phyloP scores from a whole-genome alignment of 441 rosid genomes.

The Gossypium trilobum region DNA sequence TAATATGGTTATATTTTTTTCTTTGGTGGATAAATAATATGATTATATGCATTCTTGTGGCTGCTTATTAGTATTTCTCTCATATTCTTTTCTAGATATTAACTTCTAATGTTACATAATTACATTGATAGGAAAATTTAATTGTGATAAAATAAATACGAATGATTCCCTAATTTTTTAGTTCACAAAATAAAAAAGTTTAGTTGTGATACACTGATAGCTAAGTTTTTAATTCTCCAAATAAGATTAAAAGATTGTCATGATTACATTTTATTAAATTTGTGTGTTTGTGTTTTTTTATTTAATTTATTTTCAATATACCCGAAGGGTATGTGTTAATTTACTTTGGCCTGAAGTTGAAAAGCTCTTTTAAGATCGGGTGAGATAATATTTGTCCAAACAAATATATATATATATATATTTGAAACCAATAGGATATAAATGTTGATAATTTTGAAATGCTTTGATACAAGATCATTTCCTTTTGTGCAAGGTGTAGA shows the following conservation, averaged over 20 bases:
- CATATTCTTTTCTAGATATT: background rate
- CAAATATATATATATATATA: too few relatives aligned
- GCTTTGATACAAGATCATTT: background rate
- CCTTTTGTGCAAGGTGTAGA: constrained; percentile 46
- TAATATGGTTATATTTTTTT: background rate
- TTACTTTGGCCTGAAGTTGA: background rate
- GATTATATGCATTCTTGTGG: too few relatives aligned
- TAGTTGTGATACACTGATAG: background rate
- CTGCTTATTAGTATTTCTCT: background rate
- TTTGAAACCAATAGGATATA: background rate
- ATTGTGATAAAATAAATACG: background rate
- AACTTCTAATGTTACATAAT: too few relatives aligned
- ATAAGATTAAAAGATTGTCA: background rate
- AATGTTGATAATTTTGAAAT: background rate
- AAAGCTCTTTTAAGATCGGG: too few relatives aligned
- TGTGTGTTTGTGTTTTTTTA: background rate
- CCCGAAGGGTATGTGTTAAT: background rate
- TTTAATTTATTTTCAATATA: background rate
- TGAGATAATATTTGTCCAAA: too few relatives aligned
- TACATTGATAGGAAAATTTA: too few relatives aligned
- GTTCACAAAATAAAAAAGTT: background rate
- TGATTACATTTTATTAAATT: background rate
- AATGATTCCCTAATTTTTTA: background rate
- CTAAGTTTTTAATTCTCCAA: background rate
- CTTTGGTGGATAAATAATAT: too few relatives aligned